Evolutionary conservation across 2,329 filamentous ascomycete genomes (phyloP).

Genomic region (Polytolypa hystricis): DNA sequence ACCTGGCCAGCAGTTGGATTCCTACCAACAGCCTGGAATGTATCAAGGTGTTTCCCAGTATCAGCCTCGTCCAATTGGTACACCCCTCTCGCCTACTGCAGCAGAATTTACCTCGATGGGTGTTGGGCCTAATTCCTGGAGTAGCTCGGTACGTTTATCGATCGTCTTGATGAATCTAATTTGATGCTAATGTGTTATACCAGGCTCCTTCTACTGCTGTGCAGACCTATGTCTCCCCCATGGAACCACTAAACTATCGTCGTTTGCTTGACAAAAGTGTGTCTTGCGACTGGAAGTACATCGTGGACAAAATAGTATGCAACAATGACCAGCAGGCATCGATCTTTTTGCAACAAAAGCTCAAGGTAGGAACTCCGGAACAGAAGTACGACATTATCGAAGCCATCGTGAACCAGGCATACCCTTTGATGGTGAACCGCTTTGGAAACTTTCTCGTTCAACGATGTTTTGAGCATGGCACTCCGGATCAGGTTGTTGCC

Average conservation of each 20-base stretch:
- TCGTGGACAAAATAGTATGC: slow-evolving; percentile 98
- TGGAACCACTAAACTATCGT: slow-evolving; percentile 92
- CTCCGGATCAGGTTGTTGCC: slow-evolving; percentile 82
- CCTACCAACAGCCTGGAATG: slow-evolving; percentile 26
- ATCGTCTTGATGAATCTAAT: slow-evolving; percentile 12
- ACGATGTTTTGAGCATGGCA: slow-evolving; percentile 97
- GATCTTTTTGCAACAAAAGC: slow-evolving; percentile 96
- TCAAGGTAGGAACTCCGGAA: slow-evolving; percentile 88
- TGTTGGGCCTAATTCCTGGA: slow-evolving; percentile 20
- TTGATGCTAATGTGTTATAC: slow-evolving; percentile 15
- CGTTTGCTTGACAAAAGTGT: slow-evolving; percentile 89
- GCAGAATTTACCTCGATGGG: slow-evolving; percentile 55
- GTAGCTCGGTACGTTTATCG: slow-evolving; percentile 43
- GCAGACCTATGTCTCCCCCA: slow-evolving; percentile 72
- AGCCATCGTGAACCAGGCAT: slow-evolving; percentile 87
- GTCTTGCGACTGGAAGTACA: slow-evolving; percentile 98
- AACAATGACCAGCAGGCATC: slow-evolving; percentile 99
- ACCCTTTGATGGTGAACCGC: slow-evolving; percentile 92
- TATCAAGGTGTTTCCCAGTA: slow-evolving; percentile 31
- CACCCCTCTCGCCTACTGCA: slow-evolving; percentile 60
- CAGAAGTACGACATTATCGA: slow-evolving; percentile 98
- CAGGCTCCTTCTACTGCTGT: slow-evolving; percentile 44
- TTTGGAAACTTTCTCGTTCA: slow-evolving; percentile 98
- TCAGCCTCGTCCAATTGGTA: slow-evolving; percentile 49
- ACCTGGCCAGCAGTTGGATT: slow-evolving; percentile 18